Base-by-base conservation (phyloP, 805 yeast species). In the Blastobotrys attinorum region DNA sequence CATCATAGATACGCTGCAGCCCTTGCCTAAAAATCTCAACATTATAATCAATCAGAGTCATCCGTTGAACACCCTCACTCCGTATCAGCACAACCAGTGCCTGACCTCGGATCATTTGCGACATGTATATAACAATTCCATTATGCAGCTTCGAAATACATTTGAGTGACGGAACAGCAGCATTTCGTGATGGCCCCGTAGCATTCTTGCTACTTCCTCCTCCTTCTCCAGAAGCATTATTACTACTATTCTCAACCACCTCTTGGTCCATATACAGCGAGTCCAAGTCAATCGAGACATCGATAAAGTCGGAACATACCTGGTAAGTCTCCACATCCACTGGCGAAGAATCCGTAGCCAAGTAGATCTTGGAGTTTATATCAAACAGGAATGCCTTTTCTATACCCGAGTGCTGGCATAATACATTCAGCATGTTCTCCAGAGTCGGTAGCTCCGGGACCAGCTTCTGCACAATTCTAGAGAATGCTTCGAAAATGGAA, bases 221-320 rank as follows among this genome's bases (percentile, higher is more conserved):
- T 5, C 8, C 25, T 17, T 17, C 31, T 20, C 25, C 25, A 4
- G 16, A 13, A 20, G 36, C 45, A 45, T 34, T 29, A n/a, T n/a
- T n/a, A n/a, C n/a, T n/a, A 37, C 39, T 44, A 49, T 47, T 40
- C 20, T 31, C 29, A 4, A 38, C 36, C 2, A 40, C 47, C n/a
- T 42, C 39, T 27, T 29, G 22, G 11, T 21, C 22, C 27, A 17
- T 46, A 50, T 68, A 68, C 22, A 68, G 57, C 10, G 48, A 48
- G 54, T 86, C 89, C 50, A 92, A 66, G 58, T 92, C 97, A 21
- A 88, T 81, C 2, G 96, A 81, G 13, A 90, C 92, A 61, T 92
- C 97, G 37, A 92, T 90, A 58, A 92, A 92, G 58, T 92, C 97
- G 0, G 97, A 94, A 63, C 97, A 92, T 1, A 90, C 95, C 61